Evolutionary conservation across 805 yeast genomes (phyloP).

Genomic region (Wickerhamiella brachini): DNA sequence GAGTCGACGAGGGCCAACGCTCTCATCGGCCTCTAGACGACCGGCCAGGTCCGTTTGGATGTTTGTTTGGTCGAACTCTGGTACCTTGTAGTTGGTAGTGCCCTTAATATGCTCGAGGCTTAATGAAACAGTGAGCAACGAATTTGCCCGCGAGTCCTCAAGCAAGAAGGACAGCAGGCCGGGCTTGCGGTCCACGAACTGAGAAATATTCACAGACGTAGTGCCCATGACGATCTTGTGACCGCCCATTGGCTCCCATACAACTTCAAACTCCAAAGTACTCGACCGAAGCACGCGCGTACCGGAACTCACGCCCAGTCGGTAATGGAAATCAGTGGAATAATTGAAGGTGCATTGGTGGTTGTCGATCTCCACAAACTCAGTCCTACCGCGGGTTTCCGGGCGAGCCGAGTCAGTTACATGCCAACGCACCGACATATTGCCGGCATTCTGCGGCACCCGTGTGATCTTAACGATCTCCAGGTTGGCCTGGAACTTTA

Average conservation of each 20-base stretch:
- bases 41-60: background rate
- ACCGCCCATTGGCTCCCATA: constrained; percentile 28
- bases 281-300: constrained; percentile 27
- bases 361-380: constrained; percentile 31
- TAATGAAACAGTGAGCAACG: constrained; percentile 36
- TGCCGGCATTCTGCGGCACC: constrained; percentile 66
- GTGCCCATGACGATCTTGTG: constrained; percentile 45
- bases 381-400: constrained; percentile 36
- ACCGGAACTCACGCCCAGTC: constrained; percentile 27
- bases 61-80: constrained; percentile 19
- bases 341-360: constrained; percentile 42
- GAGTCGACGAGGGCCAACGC: background rate
- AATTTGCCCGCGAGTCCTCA: constrained; percentile 68
- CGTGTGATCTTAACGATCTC: constrained; percentile 60
- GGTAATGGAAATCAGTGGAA: constrained; percentile 27
- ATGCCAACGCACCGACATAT: constrained; percentile 50
- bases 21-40: background rate
- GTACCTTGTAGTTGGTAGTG: constrained; percentile 28
- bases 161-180: constrained; percentile 48
- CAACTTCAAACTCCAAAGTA: constrained; percentile 31
- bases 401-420: constrained; percentile 37
- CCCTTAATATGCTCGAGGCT: constrained; percentile 34
- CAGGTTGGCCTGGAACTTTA: constrained; percentile 44
- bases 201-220: constrained; percentile 55
- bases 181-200: constrained; percentile 44